Percentiles rank a stretch among this genome's conserved stretches.
These are phyloP conservation scores for Podospora tetraspora DNA, from an alignment of 495 filamentous ascomycete genomes.

Conservation along the genomic window DNA sequence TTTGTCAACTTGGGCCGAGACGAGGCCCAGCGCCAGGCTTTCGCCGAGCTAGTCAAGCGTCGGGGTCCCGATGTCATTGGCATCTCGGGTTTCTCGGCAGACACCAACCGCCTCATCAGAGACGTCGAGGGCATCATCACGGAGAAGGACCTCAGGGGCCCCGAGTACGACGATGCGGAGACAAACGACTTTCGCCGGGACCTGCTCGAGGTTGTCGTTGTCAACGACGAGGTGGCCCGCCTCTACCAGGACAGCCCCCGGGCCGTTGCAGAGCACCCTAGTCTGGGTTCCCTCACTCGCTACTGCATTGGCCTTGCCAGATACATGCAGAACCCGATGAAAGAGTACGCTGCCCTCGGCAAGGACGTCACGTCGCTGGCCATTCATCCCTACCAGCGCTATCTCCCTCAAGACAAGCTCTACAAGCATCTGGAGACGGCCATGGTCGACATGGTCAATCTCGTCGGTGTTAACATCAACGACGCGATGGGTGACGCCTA, in stretches of 20 bases:
- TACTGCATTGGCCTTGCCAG: constrained; percentile 86
- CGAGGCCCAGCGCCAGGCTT: constrained; percentile 55
- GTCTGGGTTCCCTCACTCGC: constrained; percentile 63
- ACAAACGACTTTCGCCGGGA: constrained; percentile 62
- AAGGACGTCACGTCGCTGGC: constrained; percentile 79
- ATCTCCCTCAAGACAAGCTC: constrained; percentile 80
- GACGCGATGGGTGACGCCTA: constrained; percentile 75
- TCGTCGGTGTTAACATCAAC: constrained; percentile 91
- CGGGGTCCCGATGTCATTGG: constrained; percentile 85
- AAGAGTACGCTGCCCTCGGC: constrained; percentile 89
- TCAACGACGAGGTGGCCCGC: constrained; percentile 93
- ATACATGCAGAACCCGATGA: constrained; percentile 90
- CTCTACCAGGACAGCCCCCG: constrained; percentile 87
- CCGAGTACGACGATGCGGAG: constrained; percentile 62
- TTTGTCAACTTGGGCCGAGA: constrained; percentile 74
- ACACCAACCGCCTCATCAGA: constrained; percentile 77
- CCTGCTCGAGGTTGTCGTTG: constrained; percentile 76
- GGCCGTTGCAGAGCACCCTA: constrained; percentile 75
- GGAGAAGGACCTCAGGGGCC: constrained; percentile 64
- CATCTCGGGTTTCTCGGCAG: constrained; percentile 83
- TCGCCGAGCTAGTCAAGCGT: constrained; percentile 68
- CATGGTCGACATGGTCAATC: constrained; percentile 96
- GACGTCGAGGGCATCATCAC: constrained; percentile 70
- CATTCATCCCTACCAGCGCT: constrained; percentile 84
- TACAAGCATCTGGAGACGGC: constrained; percentile 82